Base-by-base conservation (phyloP, 805 yeast species). In the Torulaspora maleeae region DNA sequence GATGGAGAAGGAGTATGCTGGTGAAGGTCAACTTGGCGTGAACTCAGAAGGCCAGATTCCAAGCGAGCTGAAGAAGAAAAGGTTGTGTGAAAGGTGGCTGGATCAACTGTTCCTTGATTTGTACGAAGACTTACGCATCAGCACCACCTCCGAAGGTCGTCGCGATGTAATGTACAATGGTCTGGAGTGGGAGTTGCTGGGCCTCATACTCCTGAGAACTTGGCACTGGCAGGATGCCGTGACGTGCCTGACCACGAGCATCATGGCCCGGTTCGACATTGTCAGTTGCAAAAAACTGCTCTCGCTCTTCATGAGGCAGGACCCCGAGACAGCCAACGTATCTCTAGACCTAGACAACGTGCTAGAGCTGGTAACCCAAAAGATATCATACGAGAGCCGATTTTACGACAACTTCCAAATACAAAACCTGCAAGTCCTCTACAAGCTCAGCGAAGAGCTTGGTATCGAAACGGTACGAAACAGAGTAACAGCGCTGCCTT, bases 121-220 rank as follows among this genome's bases (percentile, higher is more conserved):
- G 8, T 67, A 66, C 47, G 67, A 64, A 41, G 71, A 67, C 49
- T 47, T 68, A 28, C 59, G 54, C 27, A 60, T 68, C 12, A 59
- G 66, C 19, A 58, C 54, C 33, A 52, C 46, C 39, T 51, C 61
- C 36, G 58, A 60, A 29, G 61, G 55, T 16, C 59, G 57, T 20
- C 50, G 52, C 15, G 63, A 55, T 4, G 61, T 70, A 11, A 72
- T 69, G 44, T 82, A 80, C 53, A 77, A 81, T 56, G 83, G 86
- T 0, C 60, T 83, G 20, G 88, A 85, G 58, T 85, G 91, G 91
- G 85, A 81, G 55, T 64, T 83, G 50, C 69, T 83, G 37, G 91
- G 90, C 0, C 65, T 78, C 6, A 73, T 82, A 16, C 68, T 76
- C 27, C 63, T 68, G 39, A 68, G 78, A 51, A 71, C 76, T 1